phyloP scores from a whole-genome alignment of 805 yeast species.

The Metschnikowia cerradonensis region DNA sequence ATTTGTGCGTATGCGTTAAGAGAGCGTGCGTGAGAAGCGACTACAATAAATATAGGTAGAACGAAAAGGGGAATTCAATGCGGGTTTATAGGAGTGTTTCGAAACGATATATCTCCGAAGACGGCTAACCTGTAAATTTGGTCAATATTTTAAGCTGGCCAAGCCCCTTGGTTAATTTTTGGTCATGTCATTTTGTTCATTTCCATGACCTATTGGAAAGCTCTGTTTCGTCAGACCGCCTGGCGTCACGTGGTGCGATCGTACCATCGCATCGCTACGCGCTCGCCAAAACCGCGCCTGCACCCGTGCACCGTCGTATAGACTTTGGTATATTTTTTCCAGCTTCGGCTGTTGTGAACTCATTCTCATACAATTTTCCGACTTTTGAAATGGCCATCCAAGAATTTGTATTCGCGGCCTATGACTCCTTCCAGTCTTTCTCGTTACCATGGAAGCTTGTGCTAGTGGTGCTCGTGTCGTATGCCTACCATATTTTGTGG shows the following conservation, averaged over 20 bases:
- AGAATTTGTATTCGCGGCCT: slow-evolving; percentile 10
- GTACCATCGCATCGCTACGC: slow-evolving; percentile 2
- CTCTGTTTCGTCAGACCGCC: slow-evolving; percentile 5
- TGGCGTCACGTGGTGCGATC: slow-evolving; percentile 3
- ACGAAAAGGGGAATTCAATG: background rate
- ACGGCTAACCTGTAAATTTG: background rate
- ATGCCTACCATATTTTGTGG: slow-evolving; percentile 60
- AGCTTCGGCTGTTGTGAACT: background rate
- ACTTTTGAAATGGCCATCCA: slow-evolving; percentile 12
- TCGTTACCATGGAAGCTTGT: slow-evolving; percentile 26
- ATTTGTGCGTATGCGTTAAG: slow-evolving; percentile 2
- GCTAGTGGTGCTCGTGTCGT: slow-evolving; percentile 47
- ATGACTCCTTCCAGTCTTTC: slow-evolving; percentile 23
- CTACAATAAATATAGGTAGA: background rate
- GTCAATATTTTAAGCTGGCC: too few species aligned
- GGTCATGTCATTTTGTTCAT: too few species aligned
- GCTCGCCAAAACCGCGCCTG: slow-evolving; percentile 4
- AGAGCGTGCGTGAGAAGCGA: background rate
- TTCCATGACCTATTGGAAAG: slow-evolving; percentile 1
- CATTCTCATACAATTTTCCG: background rate
- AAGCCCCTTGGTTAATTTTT: background rate
- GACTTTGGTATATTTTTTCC: background rate
- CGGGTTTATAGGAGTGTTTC: background rate
- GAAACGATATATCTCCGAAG: background rate
- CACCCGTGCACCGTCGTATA: slow-evolving; percentile 20